A percentile compares a stretch with the other conserved stretches of the same genome.
These are phyloP conservation scores for Metschnikowia proteae DNA, from an alignment of 805 yeast genomes.

Conservation along the genomic window DNA sequence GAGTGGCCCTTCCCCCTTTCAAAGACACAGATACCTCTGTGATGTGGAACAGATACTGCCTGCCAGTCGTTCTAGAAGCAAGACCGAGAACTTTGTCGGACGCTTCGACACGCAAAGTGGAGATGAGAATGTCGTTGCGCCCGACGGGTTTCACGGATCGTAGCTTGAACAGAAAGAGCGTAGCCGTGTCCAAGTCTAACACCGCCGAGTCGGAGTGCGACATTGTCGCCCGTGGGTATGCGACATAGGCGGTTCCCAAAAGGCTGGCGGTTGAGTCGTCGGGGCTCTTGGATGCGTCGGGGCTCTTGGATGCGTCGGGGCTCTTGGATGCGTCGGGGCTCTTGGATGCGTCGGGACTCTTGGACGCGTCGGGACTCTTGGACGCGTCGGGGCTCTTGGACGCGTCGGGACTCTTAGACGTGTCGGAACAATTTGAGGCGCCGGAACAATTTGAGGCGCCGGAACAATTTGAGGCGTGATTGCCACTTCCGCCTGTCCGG, in stretches of 20 bases:
- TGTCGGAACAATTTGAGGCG: too few relatives aligned
- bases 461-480: too few relatives aligned
- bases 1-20: slow-evolving; percentile 16
- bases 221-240: background rate
- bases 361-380: background rate
- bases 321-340: too few relatives aligned
- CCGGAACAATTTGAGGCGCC: too few relatives aligned
- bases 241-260: background rate
- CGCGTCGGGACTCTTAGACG: too few relatives aligned
- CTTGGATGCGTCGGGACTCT: background rate
- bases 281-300: background rate
- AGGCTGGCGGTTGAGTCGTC: background rate
- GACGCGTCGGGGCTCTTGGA: background rate
- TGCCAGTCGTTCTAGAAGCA: background rate
- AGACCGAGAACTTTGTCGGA: slow-evolving; percentile 35
- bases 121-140: slow-evolving; percentile 40
- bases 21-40: background rate
- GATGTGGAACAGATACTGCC: background rate
- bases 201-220: background rate
- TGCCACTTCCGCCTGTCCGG: too few relatives aligned
- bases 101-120: slow-evolving; percentile 46
- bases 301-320: too few relatives aligned
- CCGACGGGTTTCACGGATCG: slow-evolving; percentile 49
- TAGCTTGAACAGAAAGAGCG: slow-evolving; percentile 43
- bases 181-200: slow-evolving; percentile 26